Evolutionary conservation across 768 basidiomycete genomes (phyloP), one percentile per base, ranked within the genome.

Genomic region (Tricholoma matsutake): DNA sequence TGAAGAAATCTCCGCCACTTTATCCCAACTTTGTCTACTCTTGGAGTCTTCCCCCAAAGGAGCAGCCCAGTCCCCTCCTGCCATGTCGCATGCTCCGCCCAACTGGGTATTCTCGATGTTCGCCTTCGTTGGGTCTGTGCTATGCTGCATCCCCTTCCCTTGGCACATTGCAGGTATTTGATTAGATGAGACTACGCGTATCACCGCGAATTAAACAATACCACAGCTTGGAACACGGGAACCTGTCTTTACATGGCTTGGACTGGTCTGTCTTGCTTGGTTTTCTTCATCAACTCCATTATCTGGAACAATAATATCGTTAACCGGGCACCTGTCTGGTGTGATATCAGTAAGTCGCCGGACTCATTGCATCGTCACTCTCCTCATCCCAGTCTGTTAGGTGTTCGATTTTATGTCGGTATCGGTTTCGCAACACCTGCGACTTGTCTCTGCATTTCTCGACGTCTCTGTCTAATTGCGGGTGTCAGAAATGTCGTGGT

Each of bases 231-330:
- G 68, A 69, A 69, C 41, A 69, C 68, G 34, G 68, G 88, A 25
- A 91, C 91, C 11, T 85, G 90, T 62, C 72, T 85, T 41, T 87
- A 83, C 76, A 92, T 93, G 76, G 61, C 77, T 34, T 93, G 91
- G 92, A 78, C 80, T 6, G 83, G 80, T 1, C 55, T 84, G 7
- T 76, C 75, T 14, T 86, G 85, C 69, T 79, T 92, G 47, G 80
- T 80, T 55, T 72, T 78, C 53, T 86, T 83, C 65, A 73, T 92
- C 64, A 88, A 93, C 74, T 80, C 86, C 2, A 74, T 92, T 41
- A 68, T 92, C 11, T 94, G 92, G 92, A 76, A 76, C 60, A 75
- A 81, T 20, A 87, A 82, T 66, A 79, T 79, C 8, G 75, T 81
- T 51, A 82, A 86, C 65, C 73, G 67, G 66, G 80, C 83, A 6